These are phyloP conservation scores for Chalaropsis ovoidea DNA, from an alignment of 2,329 filamentous ascomycete genomes.

Conservation along the genomic window DNA sequence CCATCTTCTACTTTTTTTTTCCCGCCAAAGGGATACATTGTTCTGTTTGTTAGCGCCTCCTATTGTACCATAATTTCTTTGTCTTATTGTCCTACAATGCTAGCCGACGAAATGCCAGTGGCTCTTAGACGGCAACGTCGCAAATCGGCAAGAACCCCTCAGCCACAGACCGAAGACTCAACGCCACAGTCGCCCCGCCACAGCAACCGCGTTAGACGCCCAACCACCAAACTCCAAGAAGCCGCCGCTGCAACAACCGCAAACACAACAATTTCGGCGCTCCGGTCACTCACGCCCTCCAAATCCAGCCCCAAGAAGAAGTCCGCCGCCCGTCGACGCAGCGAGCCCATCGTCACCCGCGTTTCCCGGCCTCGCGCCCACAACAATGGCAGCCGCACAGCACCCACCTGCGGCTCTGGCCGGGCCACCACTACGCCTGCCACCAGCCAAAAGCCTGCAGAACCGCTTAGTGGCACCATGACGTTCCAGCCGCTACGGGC, in stretches of 20 bases:
- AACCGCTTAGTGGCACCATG: slow-evolving; percentile 28
- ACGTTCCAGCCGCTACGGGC: slow-evolving; percentile 44
- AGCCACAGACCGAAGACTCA: slow-evolving; percentile 16
- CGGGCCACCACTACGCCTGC: slow-evolving; percentile 4
- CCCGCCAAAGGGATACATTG: background rate
- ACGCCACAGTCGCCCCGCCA: slow-evolving; percentile 21
- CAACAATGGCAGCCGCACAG: slow-evolving; percentile 20
- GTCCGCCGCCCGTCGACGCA: slow-evolving; percentile 10
- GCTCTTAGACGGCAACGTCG: slow-evolving; percentile 20
- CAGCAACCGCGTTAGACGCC: slow-evolving; percentile 21
- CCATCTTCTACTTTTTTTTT: background rate
- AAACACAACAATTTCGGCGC: background rate
- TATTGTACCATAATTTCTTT: slow-evolving; percentile 8
- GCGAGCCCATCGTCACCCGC: slow-evolving; percentile 1
- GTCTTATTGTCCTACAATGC: slow-evolving; percentile 15
- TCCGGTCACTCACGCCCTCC: background rate
- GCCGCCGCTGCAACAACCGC: background rate
- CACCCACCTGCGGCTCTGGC: slow-evolving; percentile 16
- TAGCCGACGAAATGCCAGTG: slow-evolving; percentile 18
- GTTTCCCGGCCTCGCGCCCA: background rate
- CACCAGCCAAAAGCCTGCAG: slow-evolving; percentile 27
- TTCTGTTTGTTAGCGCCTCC: slow-evolving; percentile 2
- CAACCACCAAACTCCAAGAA: slow-evolving; percentile 16
- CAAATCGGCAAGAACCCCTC: background rate
- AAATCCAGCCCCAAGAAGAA: background rate